Conservation (phyloP, 2,329 filamentous ascomycete species). For the Talaromyces piceae region DNA sequence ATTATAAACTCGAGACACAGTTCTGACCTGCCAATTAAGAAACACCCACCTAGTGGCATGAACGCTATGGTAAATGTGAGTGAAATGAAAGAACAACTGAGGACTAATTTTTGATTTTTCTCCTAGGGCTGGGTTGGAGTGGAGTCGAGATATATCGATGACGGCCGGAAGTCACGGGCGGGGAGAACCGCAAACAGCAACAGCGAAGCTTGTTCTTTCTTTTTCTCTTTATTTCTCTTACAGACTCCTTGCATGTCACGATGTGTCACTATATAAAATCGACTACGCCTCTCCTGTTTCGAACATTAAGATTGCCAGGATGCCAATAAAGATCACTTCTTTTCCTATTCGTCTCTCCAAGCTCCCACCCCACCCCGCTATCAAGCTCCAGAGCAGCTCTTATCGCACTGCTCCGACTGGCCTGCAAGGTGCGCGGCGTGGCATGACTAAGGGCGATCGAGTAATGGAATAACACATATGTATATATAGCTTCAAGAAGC, state of each 20-base stretch:
- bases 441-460: slow-evolving; percentile 2
- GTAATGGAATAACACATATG: too few relatives aligned
- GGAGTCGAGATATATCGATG: background rate
- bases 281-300: too few relatives aligned
- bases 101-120: too few relatives aligned
- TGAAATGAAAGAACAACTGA: background rate
- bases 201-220: background rate
- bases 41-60: background rate
- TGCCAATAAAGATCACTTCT: background rate
- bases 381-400: background rate
- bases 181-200: background rate
- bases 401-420: slow-evolving; percentile 3
- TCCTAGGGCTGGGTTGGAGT: background rate
- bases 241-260: too few relatives aligned
- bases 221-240: too few relatives aligned
- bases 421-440: background rate
- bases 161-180: background rate
- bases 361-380: background rate
- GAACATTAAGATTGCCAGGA: too few relatives aligned
- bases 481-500: background rate
- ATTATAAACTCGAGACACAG: background rate
- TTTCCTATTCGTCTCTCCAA: background rate
- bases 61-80: background rate
- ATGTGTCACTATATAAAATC: too few relatives aligned
- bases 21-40: background rate